These are phyloP conservation scores for Dactylonectria estremocensis DNA, from an alignment of 2,329 filamentous ascomycete species.

Conservation along the genomic window DNA sequence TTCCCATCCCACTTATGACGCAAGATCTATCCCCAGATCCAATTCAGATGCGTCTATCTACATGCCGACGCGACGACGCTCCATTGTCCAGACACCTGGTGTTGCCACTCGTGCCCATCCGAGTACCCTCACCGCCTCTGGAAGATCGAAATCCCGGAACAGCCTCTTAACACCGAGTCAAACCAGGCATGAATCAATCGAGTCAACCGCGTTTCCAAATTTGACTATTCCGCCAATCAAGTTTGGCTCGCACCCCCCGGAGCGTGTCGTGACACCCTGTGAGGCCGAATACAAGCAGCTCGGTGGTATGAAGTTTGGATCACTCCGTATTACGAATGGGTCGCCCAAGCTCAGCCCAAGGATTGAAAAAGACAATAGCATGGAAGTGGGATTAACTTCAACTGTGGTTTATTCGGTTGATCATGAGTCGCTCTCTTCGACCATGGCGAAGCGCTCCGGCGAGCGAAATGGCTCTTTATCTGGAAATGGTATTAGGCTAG, in stretches of 20 bases:
- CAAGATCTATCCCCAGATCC: constrained; percentile 44
- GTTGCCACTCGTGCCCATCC: constrained; percentile 61
- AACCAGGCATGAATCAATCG: constrained; percentile 58
- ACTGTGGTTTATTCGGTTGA: constrained; percentile 22
- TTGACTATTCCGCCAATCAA: constrained; percentile 53
- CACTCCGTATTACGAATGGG: constrained; percentile 74
- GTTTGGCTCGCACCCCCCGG: constrained; percentile 34
- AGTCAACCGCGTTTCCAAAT: constrained; percentile 53
- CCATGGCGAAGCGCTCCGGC: constrained; percentile 14
- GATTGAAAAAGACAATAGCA: constrained; percentile 36
- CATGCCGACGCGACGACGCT: constrained; percentile 64
- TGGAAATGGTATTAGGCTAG: constrained; percentile 40
- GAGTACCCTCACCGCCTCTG: constrained; percentile 39
- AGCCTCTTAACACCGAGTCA: constrained; percentile 57
- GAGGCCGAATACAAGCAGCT: constrained; percentile 73
- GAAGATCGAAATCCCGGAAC: constrained; percentile 54
- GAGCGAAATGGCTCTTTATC: constrained; percentile 25
- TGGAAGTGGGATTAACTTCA: constrained; percentile 28
- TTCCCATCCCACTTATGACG: constrained; percentile 33
- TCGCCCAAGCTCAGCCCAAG: constrained; percentile 64
- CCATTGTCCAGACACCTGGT: constrained; percentile 64
- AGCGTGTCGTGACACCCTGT: constrained; percentile 58
- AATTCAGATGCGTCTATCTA: constrained; percentile 65
- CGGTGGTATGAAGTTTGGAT: constrained; percentile 74
- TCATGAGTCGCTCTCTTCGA: constrained; percentile 19